Evolutionary conservation across 1,284 basidiomycete genomes (phyloP), one percentile per base, ranked within the genome.

Genomic region (Malassezia caprae): DNA sequence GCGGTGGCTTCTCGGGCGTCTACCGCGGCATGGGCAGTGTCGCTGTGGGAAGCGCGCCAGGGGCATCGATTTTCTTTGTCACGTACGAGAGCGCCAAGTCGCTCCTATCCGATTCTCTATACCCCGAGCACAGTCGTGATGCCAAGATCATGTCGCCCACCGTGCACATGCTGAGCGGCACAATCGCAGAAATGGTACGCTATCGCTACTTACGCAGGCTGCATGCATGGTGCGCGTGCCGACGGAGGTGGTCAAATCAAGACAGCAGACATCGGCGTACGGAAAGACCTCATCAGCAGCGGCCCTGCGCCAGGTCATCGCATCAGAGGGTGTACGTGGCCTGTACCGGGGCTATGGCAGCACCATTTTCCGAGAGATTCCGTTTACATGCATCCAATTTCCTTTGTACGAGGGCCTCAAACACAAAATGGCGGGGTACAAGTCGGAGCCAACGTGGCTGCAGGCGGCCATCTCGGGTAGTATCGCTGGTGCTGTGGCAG

Each of bases 331-430:
- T 8, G 28, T 84, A 4, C 75, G 75, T 15, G 87, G 87, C 0
- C 84, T 88, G 70, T 88, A 88, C 67, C 78, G 85, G 53, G 87
- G 87, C 0, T 90, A 86, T 66, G 83, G 82, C 0, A 83, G 82
- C 51, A 88, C 86, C 0, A 80, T 89, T 40, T 83, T 84, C 59
- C 78, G 86, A 65, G 87, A 93, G 89, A 90, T 98, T 37, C 93
- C 93, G 0, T 98, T 99, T 78, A 94, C 93, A 0, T 93, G 90
- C 11, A 79, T 99, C 23, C 94, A 99, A 75, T 99, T 98, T 73
- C 94, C 94, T 0, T 76, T 98, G 23, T 99, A 96, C 71, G 94
- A 98, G 77, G 79, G 82, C 35, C 78, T 98, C 61, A 98, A 98
- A 75, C 61, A 64, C 12, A 54, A 59, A 7, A 64, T 69, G 51